These are phyloP conservation scores for Macrolepiota fuliginosa DNA, from an alignment of 768 basidiomycete genomes.

Conservation along the genomic window DNA sequence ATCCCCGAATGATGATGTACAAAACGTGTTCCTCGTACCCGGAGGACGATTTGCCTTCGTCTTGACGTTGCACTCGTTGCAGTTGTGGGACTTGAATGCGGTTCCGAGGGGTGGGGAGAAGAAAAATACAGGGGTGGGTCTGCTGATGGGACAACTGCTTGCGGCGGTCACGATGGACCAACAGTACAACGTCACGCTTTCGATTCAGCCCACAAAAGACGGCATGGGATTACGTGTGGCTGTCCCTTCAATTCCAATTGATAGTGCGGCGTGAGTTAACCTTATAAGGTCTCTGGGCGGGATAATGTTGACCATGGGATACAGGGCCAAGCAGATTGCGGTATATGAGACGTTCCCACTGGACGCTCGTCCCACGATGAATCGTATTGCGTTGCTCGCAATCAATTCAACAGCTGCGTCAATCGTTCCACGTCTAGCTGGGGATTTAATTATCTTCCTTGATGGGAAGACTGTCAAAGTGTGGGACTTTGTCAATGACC, in stretches of 20 bases:
- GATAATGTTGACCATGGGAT: neutral
- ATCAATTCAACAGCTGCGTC: neutral
- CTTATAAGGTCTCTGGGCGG: neutral
- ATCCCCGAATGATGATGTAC: neutral
- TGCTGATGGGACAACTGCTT: neutral
- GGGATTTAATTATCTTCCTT: conserved; percentile 4
- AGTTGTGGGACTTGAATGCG: conserved; percentile 7
- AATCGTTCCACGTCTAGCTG: neutral
- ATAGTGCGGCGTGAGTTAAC: neutral
- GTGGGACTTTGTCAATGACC: conserved; percentile 5
- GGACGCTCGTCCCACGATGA: neutral
- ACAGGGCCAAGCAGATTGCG: neutral
- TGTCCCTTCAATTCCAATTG: neutral
- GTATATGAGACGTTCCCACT: neutral
- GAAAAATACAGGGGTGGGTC: neutral
- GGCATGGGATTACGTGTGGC: conserved; percentile 4
- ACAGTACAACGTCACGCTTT: neutral
- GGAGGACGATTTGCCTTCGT: conserved; percentile 16
- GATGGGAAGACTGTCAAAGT: neutral
- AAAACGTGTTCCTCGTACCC: conserved; percentile 12
- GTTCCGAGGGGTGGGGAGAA: neutral
- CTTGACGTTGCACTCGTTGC: neutral
- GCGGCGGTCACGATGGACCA: neutral
- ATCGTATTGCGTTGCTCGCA: neutral
- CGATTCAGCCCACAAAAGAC: conserved; percentile 1